phyloP scores from a whole-genome alignment of 164 flowering plant genomes.

The Tinospora cordifolia region DNA sequence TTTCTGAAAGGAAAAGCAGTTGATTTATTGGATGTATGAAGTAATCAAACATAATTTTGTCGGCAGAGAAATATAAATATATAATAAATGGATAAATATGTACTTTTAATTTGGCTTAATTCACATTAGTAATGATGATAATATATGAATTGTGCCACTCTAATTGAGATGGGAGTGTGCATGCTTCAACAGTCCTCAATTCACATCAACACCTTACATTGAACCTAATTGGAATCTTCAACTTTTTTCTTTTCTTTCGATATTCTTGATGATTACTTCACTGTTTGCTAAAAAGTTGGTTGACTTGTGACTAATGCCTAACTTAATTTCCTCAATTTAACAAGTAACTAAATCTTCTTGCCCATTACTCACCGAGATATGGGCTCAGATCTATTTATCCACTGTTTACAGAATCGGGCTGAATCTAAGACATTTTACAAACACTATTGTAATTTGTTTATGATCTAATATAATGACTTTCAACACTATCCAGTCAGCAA shows the following conservation, averaged over 20 bases:
- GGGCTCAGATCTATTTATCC: too few species aligned
- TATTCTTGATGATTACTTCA: not conserved
- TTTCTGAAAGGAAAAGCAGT: not conserved
- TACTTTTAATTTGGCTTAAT: not conserved
- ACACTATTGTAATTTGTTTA: too few species aligned
- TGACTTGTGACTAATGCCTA: slow-evolving; percentile 4
- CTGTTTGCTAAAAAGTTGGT: not conserved
- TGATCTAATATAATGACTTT: too few species aligned
- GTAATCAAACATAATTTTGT: not conserved
- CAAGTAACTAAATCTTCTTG: not conserved
- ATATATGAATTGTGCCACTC: not conserved
- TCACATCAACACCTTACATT: not conserved
- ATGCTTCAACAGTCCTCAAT: not conserved
- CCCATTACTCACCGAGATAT: not conserved
- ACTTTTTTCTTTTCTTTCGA: not conserved
- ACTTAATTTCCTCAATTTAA: not conserved
- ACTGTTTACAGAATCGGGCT: too few species aligned
- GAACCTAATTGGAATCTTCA: not conserved
- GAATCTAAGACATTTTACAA: too few species aligned
- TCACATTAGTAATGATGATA: not conserved
- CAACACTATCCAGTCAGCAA: too few species aligned
- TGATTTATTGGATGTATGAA: not conserved
- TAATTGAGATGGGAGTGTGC: not conserved
- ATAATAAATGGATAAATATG: too few species aligned
- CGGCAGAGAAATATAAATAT: not conserved